Base-by-base conservation (phyloP, 2,329 filamentous ascomycete genomes). In the Exophiala mesophila region DNA sequence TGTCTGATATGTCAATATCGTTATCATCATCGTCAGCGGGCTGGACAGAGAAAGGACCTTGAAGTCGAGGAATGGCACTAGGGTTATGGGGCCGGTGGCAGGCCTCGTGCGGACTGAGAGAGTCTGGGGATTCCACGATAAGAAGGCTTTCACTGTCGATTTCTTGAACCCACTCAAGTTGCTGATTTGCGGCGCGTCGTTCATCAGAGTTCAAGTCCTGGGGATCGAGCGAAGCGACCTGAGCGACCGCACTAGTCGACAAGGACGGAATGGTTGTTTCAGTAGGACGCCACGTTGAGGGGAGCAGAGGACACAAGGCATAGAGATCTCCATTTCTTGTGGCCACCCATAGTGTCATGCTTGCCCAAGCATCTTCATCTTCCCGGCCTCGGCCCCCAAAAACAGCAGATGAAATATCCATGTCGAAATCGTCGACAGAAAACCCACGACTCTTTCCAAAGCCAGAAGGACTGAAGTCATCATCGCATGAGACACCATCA, bases 281-380 rank as follows among this genome's bases (percentile, higher is more conserved):
- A 10, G 83, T 81, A 17, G 84, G 81, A 17, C 85, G 80, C 88
- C 90, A 97, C 56, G 83, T 87, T 38, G 81, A 80, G 1, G 92
- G 92, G 21, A 98, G 71, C 29, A 98, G 73, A 2, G 92, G 92
- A 59, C 89, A 96, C 6, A 98, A 70, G 2, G 90, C 89, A 59
- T 98, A 98, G 4, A 97, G 77, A 59, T 96, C 89, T 3, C 92
- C 92, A 46, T 88, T 85, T 26, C 80, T 80, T 85, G 96, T 98
- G n/a, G 89, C 88, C 38, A 97, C 71, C 87, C 90, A 98, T 8
- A 98, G 72, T 0, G 92, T 97, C 85, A 96, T 96, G 7, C 89
- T 80, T 5, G 88, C 85, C 92, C 92, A 98, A 2, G 76, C 76
- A 56, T 78, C 71, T 51, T 81, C 76, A 26, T 73, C 74, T 40